These are phyloP conservation scores for Macrolepiota dolichaula DNA, from an alignment of 768 basidiomycete genomes.

Conservation along the genomic window DNA sequence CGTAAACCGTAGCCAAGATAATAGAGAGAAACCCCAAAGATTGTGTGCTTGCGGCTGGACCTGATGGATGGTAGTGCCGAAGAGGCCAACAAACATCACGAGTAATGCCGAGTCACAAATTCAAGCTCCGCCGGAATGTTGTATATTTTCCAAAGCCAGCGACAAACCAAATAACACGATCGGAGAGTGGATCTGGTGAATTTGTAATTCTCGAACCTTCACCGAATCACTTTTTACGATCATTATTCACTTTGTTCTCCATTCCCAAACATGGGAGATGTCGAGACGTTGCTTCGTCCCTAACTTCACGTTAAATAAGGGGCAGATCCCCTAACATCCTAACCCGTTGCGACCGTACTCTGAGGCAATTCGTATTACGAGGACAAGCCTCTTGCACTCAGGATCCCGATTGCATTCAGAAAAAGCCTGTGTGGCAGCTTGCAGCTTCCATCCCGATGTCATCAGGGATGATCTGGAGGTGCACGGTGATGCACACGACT, in stretches of 20 bases:
- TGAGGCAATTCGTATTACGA: constrained; percentile 11
- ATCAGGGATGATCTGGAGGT: constrained; percentile 9
- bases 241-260: background rate
- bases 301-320: background rate
- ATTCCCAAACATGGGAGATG: constrained; percentile 6
- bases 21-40: constrained; percentile 7
- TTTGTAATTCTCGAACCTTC: constrained; percentile 2
- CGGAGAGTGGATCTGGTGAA: constrained; percentile 6
- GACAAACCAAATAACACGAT: constrained; percentile 14
- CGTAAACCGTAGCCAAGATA: background rate
- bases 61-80: constrained; percentile 14
- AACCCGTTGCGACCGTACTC: constrained; percentile 1
- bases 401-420: constrained; percentile 4
- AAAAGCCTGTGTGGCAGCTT: constrained; percentile 7
- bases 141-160: constrained; percentile 15
- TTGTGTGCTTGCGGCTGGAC: constrained; percentile 10
- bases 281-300: background rate
- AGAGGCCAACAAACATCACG: background rate
- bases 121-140: constrained; percentile 33
- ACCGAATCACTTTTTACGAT: background rate
- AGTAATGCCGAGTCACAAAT: constrained; percentile 26
- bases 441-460: constrained; percentile 8
- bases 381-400: background rate
- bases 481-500: background rate
- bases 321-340: constrained; percentile 8